Conservation (phyloP, 1,139 yeast species). For the Geotrichum klebahnii region DNA sequence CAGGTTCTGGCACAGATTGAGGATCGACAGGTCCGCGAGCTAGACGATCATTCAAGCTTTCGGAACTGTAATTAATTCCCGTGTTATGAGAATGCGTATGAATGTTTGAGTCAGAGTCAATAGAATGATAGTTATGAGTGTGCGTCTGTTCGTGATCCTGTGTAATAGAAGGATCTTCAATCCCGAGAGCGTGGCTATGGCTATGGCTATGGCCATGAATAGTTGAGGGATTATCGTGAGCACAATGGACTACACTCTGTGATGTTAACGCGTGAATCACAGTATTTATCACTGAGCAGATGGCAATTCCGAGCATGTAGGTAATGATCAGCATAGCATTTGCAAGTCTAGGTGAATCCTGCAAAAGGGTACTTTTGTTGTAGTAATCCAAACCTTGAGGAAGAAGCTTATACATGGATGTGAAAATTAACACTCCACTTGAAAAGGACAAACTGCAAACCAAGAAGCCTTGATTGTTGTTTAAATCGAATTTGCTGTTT, state of each 20-base stretch:
- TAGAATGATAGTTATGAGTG: not conserved
- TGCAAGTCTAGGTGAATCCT: constrained; percentile 29
- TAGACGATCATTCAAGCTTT: too few relatives aligned
- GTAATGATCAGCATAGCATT: constrained; percentile 48
- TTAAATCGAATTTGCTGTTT: constrained; percentile 46
- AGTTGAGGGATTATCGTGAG: constrained; percentile 45
- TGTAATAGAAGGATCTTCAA: not conserved
- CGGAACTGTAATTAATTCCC: too few relatives aligned
- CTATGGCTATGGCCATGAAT: constrained; percentile 32
- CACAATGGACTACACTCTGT: constrained; percentile 82
- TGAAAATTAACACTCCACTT: constrained; percentile 63
- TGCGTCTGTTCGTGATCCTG: not conserved
- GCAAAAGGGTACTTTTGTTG: constrained; percentile 28
- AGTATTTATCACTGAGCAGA: constrained; percentile 59
- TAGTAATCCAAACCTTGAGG: constrained; percentile 57
- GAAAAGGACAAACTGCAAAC: constrained; percentile 66
- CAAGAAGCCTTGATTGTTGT: constrained; percentile 58
- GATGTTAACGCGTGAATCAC: constrained; percentile 70
- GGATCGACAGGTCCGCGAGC: too few relatives aligned
- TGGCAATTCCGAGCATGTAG: constrained; percentile 54
- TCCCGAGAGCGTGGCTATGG: constrained; percentile 21
- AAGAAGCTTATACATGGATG: constrained; percentile 67
- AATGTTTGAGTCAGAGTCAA: not conserved
- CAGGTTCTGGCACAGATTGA: too few relatives aligned
- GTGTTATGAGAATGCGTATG: too few relatives aligned